Percentiles rank a stretch among this genome's conserved stretches.
These are phyloP conservation scores for Tricholoma flavovirens DNA, from an alignment of 768 basidiomycete genomes.

Conservation along the genomic window DNA sequence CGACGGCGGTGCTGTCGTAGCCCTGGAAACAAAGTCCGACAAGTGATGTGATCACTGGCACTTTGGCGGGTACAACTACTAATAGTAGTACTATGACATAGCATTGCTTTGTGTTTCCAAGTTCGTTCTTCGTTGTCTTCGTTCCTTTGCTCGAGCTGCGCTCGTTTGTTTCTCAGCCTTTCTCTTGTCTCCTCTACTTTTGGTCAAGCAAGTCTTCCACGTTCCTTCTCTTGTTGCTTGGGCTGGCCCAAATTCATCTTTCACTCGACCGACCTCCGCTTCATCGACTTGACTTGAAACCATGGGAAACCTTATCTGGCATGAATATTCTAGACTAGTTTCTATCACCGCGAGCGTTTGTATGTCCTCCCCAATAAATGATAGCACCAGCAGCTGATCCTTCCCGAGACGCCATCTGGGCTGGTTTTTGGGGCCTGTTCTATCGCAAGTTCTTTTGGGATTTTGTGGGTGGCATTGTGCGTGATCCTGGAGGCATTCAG, in stretches of 20 bases:
- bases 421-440: conserved; percentile 70
- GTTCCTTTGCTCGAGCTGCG: conserved; percentile 25
- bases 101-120: neutral
- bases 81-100: too few species aligned
- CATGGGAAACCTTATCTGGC: conserved; percentile 84
- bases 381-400: conserved; percentile 8
- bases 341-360: conserved; percentile 67
- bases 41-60: too few species aligned
- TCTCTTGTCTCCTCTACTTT: conserved; percentile 23
- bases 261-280: neutral
- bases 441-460: conserved; percentile 98
- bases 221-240: conserved; percentile 9
- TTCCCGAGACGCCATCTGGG: conserved; percentile 68
- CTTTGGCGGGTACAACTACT: too few species aligned
- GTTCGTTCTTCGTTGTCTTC: conserved; percentile 14
- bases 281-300: conserved; percentile 9
- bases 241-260: conserved; percentile 13
- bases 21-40: neutral
- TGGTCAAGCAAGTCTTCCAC: conserved; percentile 37
- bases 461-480: conserved; percentile 76
- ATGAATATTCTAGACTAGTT: conserved; percentile 67
- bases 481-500: conserved; percentile 77
- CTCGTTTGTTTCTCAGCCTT: conserved; percentile 17
- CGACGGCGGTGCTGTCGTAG: neutral
- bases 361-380: conserved; percentile 34